Conservation (phyloP, 225 moss, liverwort and hornwort genomes). For the Antitrichia curtipendula region DNA sequence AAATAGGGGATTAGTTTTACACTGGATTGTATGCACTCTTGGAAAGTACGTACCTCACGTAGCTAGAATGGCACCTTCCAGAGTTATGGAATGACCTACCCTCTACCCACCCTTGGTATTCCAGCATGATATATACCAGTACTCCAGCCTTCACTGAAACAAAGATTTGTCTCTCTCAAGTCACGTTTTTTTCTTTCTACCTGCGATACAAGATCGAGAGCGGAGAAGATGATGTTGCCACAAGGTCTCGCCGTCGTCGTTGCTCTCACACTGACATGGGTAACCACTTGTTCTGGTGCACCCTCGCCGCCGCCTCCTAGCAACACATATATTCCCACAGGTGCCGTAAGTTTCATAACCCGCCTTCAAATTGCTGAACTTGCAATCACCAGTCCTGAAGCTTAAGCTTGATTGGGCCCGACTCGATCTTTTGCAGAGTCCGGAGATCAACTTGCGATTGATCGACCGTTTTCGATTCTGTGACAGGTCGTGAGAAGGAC, state of each 20-base stretch:
- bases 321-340: neutral
- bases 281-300: neutral
- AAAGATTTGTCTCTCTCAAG: neutral
- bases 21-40: neutral
- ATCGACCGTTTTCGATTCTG: neutral
- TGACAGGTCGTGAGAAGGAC: slow-evolving; percentile 32
- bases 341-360: neutral
- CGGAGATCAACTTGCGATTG: neutral
- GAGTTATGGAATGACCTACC: neutral
- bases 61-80: neutral
- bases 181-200: neutral
- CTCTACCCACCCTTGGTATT: neutral
- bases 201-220: neutral
- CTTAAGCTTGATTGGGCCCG: no score
- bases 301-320: neutral
- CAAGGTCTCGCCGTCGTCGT: neutral
- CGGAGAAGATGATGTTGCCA: neutral
- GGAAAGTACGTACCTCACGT: neutral
- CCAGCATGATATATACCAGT: neutral
- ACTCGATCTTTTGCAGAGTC: neutral
- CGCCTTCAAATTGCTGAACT: neutral
- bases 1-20: neutral
- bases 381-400: no score
- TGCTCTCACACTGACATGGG: neutral
- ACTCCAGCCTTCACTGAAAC: neutral